Evolutionary conservation across 768 basidiomycete genomes (phyloP), one percentile per base, ranked within the genome.

Genomic region (Mycena pura): DNA sequence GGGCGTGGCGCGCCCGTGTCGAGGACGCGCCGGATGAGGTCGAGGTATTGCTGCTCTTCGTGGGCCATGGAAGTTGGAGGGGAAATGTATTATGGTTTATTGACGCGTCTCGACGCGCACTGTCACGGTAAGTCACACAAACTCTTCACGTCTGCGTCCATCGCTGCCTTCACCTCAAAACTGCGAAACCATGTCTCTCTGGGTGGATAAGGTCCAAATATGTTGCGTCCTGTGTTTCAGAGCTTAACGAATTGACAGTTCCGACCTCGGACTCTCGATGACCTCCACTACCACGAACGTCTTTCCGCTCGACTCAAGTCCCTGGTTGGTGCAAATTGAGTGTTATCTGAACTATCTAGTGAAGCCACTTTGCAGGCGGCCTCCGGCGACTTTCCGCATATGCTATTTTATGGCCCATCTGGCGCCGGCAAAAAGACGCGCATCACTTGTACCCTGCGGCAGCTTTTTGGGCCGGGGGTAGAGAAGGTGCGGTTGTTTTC

Each of bases 381-480:
- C 1, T 90, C 93, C 1, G 93, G 93, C 1, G 96, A 99, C 79
- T 98, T 99, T 72, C 96, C 96, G 8, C 96, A 99, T 73, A 89
- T 97, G 80, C 85, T 99, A 2, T 96, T 99, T 79, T 99, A 98
- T 70, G 96, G 96, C 0, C 96, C 96, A 9, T 93, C 93, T 5
- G 96, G 96, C 21, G 95, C 96, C 14, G 96, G 96, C 15, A 99
- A 99, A 82, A 99, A 99, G 84, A 99, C 96, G 41, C 83, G 96
- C 34, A 95, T 99, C 68, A 89, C 90, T 67, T 93, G 92, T 63
- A 96, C 93, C 6, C 73, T 99, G 58, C 81, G 90, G 64, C 89
- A 97, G 68, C 74, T 99, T 48, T 99, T 95, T 76, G 97, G 96
- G 0, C 80, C 86, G 41, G 94, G 96, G 1, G 94, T 90, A 2